Evolutionary conservation across 768 basidiomycete species (phyloP).

Genomic region (Pleurotus pulmonarius): DNA sequence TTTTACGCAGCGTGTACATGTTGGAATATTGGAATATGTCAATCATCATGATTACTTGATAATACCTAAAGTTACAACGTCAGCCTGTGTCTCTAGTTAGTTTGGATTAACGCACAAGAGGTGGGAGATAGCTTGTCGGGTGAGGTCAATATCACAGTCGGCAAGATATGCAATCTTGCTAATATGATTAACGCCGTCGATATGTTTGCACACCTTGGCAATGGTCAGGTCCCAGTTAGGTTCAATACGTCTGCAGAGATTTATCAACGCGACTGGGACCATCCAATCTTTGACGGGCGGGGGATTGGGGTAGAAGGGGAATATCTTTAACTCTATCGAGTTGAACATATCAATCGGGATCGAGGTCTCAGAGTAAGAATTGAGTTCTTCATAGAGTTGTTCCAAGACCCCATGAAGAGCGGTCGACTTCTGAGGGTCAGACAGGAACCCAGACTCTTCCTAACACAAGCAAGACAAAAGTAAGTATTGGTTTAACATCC

Average conservation of each 20-base stretch:
- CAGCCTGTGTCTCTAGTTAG: not conserved
- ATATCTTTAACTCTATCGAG: slow-evolving; percentile 92
- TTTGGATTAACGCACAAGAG: slow-evolving; percentile 59
- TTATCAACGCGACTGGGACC: slow-evolving; percentile 88
- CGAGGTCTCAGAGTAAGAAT: slow-evolving; percentile 95
- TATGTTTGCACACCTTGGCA: slow-evolving; percentile 75
- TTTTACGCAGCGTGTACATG: slow-evolving; percentile 89
- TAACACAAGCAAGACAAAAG: slow-evolving; percentile 21
- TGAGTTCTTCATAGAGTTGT: slow-evolving; percentile 95
- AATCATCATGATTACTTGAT: slow-evolving; percentile 93
- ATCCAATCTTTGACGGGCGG: slow-evolving; percentile 89
- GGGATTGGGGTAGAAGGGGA: slow-evolving; percentile 96
- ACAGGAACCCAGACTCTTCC: slow-evolving; percentile 90
- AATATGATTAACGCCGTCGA: slow-evolving; percentile 91
- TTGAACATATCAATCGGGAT: slow-evolving; percentile 90
- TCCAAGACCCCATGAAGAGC: slow-evolving; percentile 84
- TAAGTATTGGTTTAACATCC: not conserved
- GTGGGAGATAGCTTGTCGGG: slow-evolving; percentile 86
- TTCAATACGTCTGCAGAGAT: slow-evolving; percentile 75
- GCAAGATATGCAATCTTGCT: slow-evolving; percentile 88
- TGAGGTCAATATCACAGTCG: slow-evolving; percentile 79
- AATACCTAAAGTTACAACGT: slow-evolving; percentile 55
- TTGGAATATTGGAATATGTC: slow-evolving; percentile 99
- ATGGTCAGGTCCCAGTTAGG: slow-evolving; percentile 97
- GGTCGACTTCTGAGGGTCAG: slow-evolving; percentile 61